A percentile compares a stretch with the other conserved stretches of the same genome.
Conservation (phyloP, 495 filamentous ascomycete genomes). For the Trichoderma gamsii region DNA sequence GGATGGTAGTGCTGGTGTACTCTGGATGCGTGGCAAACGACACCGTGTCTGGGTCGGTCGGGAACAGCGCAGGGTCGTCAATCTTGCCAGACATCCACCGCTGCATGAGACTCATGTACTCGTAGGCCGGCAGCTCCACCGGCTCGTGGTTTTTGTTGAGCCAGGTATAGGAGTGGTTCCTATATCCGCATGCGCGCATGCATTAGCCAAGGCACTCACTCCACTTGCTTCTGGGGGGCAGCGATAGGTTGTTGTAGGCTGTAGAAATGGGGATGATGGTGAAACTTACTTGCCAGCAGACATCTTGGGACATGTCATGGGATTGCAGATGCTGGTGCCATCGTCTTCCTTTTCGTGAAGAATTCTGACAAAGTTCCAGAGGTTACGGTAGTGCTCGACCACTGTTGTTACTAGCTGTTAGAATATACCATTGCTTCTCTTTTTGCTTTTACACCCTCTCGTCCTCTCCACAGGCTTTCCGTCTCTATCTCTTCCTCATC, state of each 20-base stretch:
- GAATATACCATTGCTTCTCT: not conserved
- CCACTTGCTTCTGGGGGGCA: not conserved
- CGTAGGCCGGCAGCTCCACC: constrained; percentile 66
- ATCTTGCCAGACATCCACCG: constrained; percentile 92
- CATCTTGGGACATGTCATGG: constrained; percentile 80
- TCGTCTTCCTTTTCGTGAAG: constrained; percentile 71
- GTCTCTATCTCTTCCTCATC: not conserved
- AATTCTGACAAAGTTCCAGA: constrained; percentile 79
- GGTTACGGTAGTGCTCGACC: constrained; percentile 81
- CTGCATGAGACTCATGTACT: constrained; percentile 88
- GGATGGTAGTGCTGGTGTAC: constrained; percentile 36
- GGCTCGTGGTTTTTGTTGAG: constrained; percentile 58
- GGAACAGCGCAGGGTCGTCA: constrained; percentile 77
- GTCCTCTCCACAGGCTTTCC: not conserved
- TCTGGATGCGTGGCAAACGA: constrained; percentile 49
- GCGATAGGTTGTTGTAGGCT: constrained; percentile 2
- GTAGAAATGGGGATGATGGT: constrained; percentile 20
- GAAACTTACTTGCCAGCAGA: constrained; percentile 75
- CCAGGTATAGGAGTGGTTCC: constrained; percentile 87
- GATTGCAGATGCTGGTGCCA: constrained; percentile 71
- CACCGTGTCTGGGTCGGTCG: constrained; percentile 58
- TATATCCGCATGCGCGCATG: constrained; percentile 26
- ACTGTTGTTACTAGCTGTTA: constrained; percentile 40
- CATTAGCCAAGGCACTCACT: constrained; percentile 17
- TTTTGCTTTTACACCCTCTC: not conserved